phyloP scores from a whole-genome alignment of 2,329 filamentous ascomycete genomes.

The Ambrosiella cleistominuta region DNA sequence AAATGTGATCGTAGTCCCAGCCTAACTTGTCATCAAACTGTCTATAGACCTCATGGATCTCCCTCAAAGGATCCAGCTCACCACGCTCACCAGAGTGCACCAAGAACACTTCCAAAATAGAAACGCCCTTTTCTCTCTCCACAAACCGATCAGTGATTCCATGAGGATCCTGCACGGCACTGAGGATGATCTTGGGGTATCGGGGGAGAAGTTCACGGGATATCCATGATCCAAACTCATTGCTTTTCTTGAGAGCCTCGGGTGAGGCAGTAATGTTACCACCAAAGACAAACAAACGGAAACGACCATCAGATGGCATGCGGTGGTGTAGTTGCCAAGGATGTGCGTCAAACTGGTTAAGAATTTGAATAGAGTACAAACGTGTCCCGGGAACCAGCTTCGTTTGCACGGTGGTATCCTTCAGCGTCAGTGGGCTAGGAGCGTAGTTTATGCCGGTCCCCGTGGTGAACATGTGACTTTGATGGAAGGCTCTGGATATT shows the following conservation, averaged over 20 bases:
- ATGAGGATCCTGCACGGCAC: conserved; percentile 14
- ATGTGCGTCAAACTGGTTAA: conserved; percentile 37
- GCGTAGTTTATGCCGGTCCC: conserved; percentile 19
- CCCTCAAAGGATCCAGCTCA: conserved; percentile 32
- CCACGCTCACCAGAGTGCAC: conserved; percentile 36
- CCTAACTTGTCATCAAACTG: conserved; percentile 29
- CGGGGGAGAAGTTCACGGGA: conserved; percentile 25
- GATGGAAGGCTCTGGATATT: conserved; percentile 42
- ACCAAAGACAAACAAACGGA: conserved; percentile 42
- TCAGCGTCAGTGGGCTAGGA: conserved; percentile 13
- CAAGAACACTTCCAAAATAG: conserved; percentile 40
- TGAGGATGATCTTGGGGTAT: conserved; percentile 18
- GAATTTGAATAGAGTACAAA: conserved; percentile 39
- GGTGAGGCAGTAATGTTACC: conserved; percentile 32
- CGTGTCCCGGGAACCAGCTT: conserved; percentile 31
- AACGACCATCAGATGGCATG: conserved; percentile 39
- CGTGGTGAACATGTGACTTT: conserved; percentile 29
- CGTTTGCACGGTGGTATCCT: conserved; percentile 19
- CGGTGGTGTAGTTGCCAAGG: conserved; percentile 42
- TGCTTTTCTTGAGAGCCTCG: conserved; percentile 27
- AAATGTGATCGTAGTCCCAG: conserved; percentile 40
- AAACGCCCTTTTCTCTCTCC: conserved; percentile 12
- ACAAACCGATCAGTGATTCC: conserved; percentile 2
- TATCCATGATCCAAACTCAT: conserved; percentile 29
- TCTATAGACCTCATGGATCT: conserved; percentile 32